A percentile compares a stretch with the other conserved stretches of the same genome.
phyloP scores from a whole-genome alignment of 2,329 filamentous ascomycete species.

The Colletotrichum higginsianum region DNA sequence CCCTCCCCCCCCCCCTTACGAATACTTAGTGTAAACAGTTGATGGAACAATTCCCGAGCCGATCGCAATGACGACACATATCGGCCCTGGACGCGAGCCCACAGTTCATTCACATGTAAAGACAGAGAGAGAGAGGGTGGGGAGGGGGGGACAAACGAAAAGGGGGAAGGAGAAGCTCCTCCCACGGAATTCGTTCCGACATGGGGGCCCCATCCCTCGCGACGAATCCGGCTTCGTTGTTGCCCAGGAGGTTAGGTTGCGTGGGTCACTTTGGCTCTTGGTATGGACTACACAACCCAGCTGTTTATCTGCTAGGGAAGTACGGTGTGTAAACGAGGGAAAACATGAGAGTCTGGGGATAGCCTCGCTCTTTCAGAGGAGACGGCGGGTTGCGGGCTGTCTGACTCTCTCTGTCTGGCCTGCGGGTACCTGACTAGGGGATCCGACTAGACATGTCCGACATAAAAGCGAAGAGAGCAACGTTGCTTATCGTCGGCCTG shows the following conservation, averaged over 20 bases:
- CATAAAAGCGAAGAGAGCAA: constrained; percentile 13
- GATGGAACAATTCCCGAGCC: constrained; percentile 25
- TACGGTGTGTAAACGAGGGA: background rate
- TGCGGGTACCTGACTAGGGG: constrained; percentile 14
- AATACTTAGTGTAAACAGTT: no score
- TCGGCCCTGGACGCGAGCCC: background rate
- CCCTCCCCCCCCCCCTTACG: background rate
- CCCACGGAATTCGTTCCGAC: constrained; percentile 1
- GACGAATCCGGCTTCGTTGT: background rate
- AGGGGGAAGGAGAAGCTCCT: background rate
- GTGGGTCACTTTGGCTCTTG: background rate
- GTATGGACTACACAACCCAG: background rate
- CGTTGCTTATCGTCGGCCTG: constrained; percentile 17
- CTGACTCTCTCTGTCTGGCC: background rate
- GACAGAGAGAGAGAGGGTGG: background rate
- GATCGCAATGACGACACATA: constrained; percentile 40
- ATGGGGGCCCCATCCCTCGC: background rate
- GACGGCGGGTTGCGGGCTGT: background rate
- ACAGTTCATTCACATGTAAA: constrained; percentile 1
- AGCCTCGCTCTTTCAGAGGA: background rate
- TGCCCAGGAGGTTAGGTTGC: background rate
- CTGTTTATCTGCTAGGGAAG: background rate
- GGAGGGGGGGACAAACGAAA: background rate
- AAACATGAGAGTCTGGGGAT: constrained; percentile 11
- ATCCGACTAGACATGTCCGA: background rate